Evolutionary conservation across 2,329 filamentous ascomycete species (phyloP), one percentile per base, ranked within the genome.

Genomic region (Lizonia empirigonia): DNA sequence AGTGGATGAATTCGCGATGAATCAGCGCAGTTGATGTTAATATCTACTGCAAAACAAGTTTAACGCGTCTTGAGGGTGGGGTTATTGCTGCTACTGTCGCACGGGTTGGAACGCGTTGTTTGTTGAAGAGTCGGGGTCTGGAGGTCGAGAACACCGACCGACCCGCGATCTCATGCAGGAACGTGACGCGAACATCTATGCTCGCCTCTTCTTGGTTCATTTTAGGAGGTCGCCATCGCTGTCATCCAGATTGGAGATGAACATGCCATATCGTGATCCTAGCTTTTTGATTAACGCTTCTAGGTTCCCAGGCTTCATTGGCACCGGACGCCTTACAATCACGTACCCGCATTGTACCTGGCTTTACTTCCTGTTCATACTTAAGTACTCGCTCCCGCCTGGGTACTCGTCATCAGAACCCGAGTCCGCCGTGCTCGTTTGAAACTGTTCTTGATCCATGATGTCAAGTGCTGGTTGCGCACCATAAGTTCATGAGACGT

Each of bases 141-240:
- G 24, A 24, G 27, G 24, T 20, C 30, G 30, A 22, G 23, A 27
- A 16, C 24, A 36, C 30, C 23, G 23, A 10, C 19, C n/a, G n/a
- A n/a, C 18, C 27, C 30, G 15, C 39, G 18, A 20, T 15, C 16
- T 23, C 22, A 41, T 18, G 36, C 45, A 30, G 15, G 27, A 50
- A 39, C 34, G 19, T 50, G 39, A 50, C 47, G 47, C 39, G 35
- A 34, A 50, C 40, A 50, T 35, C 22, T 38, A 38, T 8, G 15
- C 6, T 26, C 6, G n/a, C 7, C 26, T 24, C 33, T 7, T 38
- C 15, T 27, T 38, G 33, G 26, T 29, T 23, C 20, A 16, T 12
- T 6, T 12, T 10, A 18, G n/a, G n/a, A n/a, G n/a, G n/a, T n/a
- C 22, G 27, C 26, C 39, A 38, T 32, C n/a, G 27, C 27, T 37